Percentiles rank a stretch among this genome's conserved stretches.
These are phyloP conservation scores for Aspergillus caelatus DNA, from an alignment of 2,329 filamentous ascomycete genomes.

Conservation along the genomic window DNA sequence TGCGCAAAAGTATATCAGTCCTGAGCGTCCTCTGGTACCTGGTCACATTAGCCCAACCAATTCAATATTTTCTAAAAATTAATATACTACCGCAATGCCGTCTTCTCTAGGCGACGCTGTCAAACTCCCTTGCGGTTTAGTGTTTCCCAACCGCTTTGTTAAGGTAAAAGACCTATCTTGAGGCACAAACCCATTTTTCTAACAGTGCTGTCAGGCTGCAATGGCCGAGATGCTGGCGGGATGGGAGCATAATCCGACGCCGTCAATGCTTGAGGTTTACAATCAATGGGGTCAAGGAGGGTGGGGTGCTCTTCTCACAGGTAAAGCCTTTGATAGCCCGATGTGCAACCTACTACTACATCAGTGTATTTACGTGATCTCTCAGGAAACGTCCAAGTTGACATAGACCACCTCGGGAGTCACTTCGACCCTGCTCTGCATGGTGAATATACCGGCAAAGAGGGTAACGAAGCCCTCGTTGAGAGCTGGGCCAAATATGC, in stretches of 20 bases:
- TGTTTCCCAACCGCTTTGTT: slow-evolving; percentile 58
- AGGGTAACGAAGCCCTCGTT: slow-evolving; percentile 23
- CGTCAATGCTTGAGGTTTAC: slow-evolving; percentile 52
- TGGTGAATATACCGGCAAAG: slow-evolving; percentile 28
- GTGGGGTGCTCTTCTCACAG: slow-evolving; percentile 49
- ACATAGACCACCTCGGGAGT: slow-evolving; percentile 44
- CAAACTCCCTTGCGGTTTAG: slow-evolving; percentile 58
- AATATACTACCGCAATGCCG: slow-evolving; percentile 15
- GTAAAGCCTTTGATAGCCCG: slow-evolving; percentile 22
- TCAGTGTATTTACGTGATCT: not conserved
- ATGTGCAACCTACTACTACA: not conserved
- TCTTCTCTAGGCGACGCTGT: slow-evolving; percentile 45
- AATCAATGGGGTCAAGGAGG: slow-evolving; percentile 52
- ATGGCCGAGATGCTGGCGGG: slow-evolving; percentile 50
- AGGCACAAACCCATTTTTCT: not conserved
- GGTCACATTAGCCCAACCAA: not conserved
- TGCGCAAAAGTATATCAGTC: not conserved
- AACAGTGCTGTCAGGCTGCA: slow-evolving; percentile 42
- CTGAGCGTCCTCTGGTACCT: not conserved
- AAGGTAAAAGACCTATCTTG: slow-evolving; percentile 33
- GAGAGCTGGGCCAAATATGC: slow-evolving; percentile 33
- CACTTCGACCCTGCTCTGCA: slow-evolving; percentile 34
- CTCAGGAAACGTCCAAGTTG: slow-evolving; percentile 47
- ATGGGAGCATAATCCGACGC: slow-evolving; percentile 48
- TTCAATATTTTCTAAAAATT: not conserved